Base-by-base conservation (phyloP, 2,329 filamentous ascomycete species). In the Fusarium luffae region DNA sequence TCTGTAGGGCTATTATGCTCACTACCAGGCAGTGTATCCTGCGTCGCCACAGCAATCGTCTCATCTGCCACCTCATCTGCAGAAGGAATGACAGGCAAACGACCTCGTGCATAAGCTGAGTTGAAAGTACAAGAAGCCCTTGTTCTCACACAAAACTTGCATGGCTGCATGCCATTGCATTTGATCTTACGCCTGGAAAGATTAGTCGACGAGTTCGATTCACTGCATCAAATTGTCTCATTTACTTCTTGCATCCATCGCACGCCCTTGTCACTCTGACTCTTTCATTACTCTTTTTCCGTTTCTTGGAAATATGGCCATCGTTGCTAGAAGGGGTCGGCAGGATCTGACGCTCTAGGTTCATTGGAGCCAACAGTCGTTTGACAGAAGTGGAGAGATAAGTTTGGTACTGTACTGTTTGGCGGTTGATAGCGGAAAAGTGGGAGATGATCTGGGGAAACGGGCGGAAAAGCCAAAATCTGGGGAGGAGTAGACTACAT, bases 201-300 rank as follows among this genome's bases (percentile, higher is more conserved):
- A 57, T 74, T 63, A 74, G 68, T 61, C 19, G 2, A 10, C 4
- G 10, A 19, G 27, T n/a, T 30, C 2, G 28, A 49, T 59, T 28
- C 23, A 23, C 13, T 7, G 12, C 11, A 41, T 11, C 19, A 41
- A 5, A 19, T 25, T 25, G 27, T 27, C 19, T 40, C 27, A 16
- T 64, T 52, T 54, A 75, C 74, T 72, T 75, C 63, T 75, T 75
- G 60, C 74, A 75, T 23, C 69, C 56, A 60, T 75, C 74, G 49
- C 74, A 75, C 4, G 74, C 74, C 43, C 74, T 69, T 9, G 74
- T 74, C 7, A 75, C 74, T 25, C 71, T 69, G 14, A 68, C 63
- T 50, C 73, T 73, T 48, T 74, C 68, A 37, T 46, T 55, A 25
- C 64, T 69, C 62, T 68, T 74, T 72, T 75, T 74, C 72, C 72